These are phyloP conservation scores for Fraxinus anomala DNA, from an alignment of 257 asterid genomes.

Conservation along the genomic window DNA sequence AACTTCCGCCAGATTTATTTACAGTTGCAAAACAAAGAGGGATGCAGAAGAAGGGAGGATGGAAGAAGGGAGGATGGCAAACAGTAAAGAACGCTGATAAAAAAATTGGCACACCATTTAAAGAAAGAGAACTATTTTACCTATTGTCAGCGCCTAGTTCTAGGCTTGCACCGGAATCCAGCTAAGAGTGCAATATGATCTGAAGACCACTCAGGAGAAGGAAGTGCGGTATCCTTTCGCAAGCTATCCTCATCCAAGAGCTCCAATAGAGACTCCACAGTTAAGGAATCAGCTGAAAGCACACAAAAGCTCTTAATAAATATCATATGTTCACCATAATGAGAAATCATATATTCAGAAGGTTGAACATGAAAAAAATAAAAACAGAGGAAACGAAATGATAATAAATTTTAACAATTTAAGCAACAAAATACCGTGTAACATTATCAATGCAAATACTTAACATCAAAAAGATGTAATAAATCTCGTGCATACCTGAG, in stretches of 20 bases:
- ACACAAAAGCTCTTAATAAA: neutral
- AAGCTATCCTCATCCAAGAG: conserved; percentile 92
- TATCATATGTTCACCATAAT: neutral
- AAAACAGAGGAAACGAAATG: neutral
- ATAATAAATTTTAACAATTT: neutral
- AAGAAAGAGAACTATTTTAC: conserved; percentile 23
- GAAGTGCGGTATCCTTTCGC: conserved; percentile 94
- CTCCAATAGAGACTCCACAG: conserved; percentile 90
- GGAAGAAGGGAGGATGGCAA: neutral
- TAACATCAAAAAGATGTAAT: neutral
- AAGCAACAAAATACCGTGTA: neutral
- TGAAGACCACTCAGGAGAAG: conserved; percentile 98
- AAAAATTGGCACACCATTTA: neutral
- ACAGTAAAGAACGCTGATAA: too few species aligned
- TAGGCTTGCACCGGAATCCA: conserved; percentile 88
- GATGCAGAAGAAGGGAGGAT: neutral
- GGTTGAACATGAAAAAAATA: neutral
- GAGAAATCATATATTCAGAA: conserved; percentile 6
- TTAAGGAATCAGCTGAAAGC: conserved; percentile 73
- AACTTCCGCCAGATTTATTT: neutral
- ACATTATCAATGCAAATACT: neutral
- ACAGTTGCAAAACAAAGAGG: neutral
- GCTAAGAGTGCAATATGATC: conserved; percentile 97
- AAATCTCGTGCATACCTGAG: conserved; percentile 55
- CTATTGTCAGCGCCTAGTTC: conserved; percentile 67